Evolutionary conservation across 495 filamentous ascomycete genomes (phyloP), one percentile per base, ranked within the genome.

Genomic region (Cercophora scortea): DNA sequence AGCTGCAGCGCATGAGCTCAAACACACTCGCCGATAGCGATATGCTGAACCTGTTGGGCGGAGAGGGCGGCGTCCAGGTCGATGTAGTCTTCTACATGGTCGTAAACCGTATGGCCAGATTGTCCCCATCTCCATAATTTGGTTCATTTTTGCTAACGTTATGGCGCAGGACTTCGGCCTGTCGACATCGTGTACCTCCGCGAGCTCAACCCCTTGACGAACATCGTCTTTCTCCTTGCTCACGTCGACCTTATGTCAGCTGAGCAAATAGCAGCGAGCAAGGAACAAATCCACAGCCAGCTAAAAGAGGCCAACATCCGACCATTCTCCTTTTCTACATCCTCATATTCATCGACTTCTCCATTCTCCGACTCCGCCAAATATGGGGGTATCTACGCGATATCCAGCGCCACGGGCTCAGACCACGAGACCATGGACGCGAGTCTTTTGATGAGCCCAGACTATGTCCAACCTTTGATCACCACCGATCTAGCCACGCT

Each of bases 341-440:
- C 25, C 25, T 25, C 25, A 25, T 25, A 25, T 25, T 25, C 25
- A 25, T 25, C 25, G 5, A 25, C 25, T 25, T 25, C 25, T 25
- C 40, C 48, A 8, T 39, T 50, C 9, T 50, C 60, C 39, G 45
- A 56, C 13, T 61, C 66, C 16, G 49, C 58, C 4, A 10, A 49
- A n/a, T 57, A 45, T 0, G 57, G 67, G 13, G 56, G 70, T 57
- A 83, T 89, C 8, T 95, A 87, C 65, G 84, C 90, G 8, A 79
- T 96, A 40, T 97, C 94, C 18, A 94, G 88, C 16, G 81, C 80
- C 11, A 77, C 83, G 38, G 82, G 80, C 10, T 80, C 80, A 46
- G 90, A 99, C 65, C 71, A 84, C 47, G 90, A 96, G 18, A 85
- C 78, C 43, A 96, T 99, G 89, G 93, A 99, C 61, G 93, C 93